Conservation (phyloP, 192 early-diverging fungal species). For the Entomortierella lignicola region DNA sequence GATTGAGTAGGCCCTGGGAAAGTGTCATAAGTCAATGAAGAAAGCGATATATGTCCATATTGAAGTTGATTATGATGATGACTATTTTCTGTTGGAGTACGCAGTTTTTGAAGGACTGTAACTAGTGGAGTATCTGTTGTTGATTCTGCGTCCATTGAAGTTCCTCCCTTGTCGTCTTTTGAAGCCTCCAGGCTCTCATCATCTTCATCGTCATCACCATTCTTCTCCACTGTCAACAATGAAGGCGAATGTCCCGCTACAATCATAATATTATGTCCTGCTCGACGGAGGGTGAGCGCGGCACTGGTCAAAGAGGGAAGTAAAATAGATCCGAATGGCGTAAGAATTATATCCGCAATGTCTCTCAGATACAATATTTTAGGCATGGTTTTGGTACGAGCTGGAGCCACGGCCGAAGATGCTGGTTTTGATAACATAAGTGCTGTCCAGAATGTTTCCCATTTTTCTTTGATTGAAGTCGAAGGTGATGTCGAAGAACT, state of each 20-base stretch:
- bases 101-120: slow-evolving; percentile 47
- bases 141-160: slow-evolving; percentile 22
- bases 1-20: slow-evolving; percentile 42
- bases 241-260: slow-evolving; percentile 62
- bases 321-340: slow-evolving; percentile 45
- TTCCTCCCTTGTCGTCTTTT: slow-evolving; percentile 2
- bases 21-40: slow-evolving; percentile 22
- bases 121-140: slow-evolving; percentile 14
- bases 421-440: slow-evolving; percentile 36
- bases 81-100: slow-evolving; percentile 15
- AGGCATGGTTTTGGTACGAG: slow-evolving; percentile 12
- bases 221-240: slow-evolving; percentile 15
- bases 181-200: neutral
- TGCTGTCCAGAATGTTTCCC: slow-evolving; percentile 55
- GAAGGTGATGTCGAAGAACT: slow-evolving; percentile 8
- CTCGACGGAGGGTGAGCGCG: slow-evolving; percentile 54
- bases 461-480: slow-evolving; percentile 37
- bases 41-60: slow-evolving; percentile 7
- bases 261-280: slow-evolving; percentile 59
- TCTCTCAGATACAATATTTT: slow-evolving; percentile 64
- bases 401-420: neutral
- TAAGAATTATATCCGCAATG: slow-evolving; percentile 57
- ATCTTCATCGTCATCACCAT: neutral
- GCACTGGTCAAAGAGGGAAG: slow-evolving; percentile 57
- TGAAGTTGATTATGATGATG: neutral